Evolutionary conservation across 805 yeast species (phyloP).

Genomic region (Ogataea methylovora): DNA sequence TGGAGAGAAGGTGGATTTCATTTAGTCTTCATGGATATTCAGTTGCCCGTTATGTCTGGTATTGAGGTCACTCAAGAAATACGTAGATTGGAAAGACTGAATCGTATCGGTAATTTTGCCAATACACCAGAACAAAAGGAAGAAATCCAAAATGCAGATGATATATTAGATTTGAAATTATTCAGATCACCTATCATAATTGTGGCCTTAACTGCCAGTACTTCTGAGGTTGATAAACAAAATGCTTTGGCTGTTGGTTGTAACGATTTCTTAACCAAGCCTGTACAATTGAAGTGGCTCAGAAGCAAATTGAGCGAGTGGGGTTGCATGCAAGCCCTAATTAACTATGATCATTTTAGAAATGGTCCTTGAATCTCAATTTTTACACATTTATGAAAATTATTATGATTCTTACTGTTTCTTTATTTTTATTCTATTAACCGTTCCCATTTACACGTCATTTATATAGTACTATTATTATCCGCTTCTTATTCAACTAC

Average conservation of each 20-base stretch:
- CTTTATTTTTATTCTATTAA: too few relatives aligned
- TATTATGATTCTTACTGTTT: background rate
- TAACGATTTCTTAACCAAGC: slow-evolving; percentile 92
- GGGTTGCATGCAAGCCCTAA: slow-evolving; percentile 99
- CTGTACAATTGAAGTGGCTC: slow-evolving; percentile 91
- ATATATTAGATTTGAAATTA: slow-evolving; percentile 48
- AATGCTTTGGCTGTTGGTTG: slow-evolving; percentile 96
- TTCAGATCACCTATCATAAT: slow-evolving; percentile 94
- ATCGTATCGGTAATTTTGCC: slow-evolving; percentile 61
- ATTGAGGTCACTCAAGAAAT: slow-evolving; percentile 92
- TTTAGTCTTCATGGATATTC: slow-evolving; percentile 93
- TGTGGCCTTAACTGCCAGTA: slow-evolving; percentile 93
- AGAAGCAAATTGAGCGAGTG: slow-evolving; percentile 91
- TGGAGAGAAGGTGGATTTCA: slow-evolving; percentile 96
- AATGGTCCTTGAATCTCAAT: slow-evolving; percentile 16
- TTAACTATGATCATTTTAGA: slow-evolving; percentile 92
- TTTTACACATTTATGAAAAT: too few relatives aligned
- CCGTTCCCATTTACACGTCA: too few relatives aligned
- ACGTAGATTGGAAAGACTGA: slow-evolving; percentile 71
- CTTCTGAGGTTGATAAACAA: slow-evolving; percentile 75
- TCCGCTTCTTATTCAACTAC: too few relatives aligned
- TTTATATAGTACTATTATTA: too few relatives aligned
- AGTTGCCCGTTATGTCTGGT: slow-evolving; percentile 93
- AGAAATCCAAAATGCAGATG: slow-evolving; percentile 28
- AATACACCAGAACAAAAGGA: slow-evolving; percentile 7